A percentile compares a stretch with the other conserved stretches of the same genome.
These are phyloP conservation scores for Citrus reticulata DNA, from an alignment of 345 rosid genomes.

Conservation along the genomic window DNA sequence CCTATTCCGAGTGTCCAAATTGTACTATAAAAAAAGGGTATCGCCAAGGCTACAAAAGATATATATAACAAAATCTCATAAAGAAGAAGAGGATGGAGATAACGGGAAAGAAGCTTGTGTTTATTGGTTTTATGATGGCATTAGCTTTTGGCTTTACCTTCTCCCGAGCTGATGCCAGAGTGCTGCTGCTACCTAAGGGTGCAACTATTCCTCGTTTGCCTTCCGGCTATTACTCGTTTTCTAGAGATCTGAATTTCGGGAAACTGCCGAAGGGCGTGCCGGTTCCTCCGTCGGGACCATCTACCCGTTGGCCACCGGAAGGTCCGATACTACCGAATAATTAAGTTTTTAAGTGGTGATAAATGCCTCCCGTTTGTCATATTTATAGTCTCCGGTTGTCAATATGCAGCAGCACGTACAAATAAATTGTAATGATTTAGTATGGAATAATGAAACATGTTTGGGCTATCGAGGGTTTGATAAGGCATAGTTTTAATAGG, in stretches of 20 bases:
- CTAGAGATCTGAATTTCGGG: background rate
- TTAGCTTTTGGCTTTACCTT: background rate
- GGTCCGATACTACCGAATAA: background rate
- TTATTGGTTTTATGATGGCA: background rate
- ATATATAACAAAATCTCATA: background rate
- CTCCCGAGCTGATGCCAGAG: background rate
- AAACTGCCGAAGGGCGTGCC: background rate
- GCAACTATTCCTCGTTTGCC: no score
- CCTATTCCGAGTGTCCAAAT: no score
- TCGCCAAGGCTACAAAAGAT: background rate
- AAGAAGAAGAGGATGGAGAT: background rate
- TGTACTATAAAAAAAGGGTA: no score
- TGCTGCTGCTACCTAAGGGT: no score
- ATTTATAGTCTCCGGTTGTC: no score
- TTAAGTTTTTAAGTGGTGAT: no score
- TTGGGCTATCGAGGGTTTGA: no score
- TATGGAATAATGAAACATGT: no score
- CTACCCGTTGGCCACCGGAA: background rate
- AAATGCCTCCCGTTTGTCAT: no score
- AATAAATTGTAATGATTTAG: no score
- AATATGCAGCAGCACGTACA: no score
- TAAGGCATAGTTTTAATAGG: no score
- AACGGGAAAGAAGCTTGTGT: background rate
- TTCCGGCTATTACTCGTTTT: background rate
- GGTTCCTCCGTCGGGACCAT: background rate